Conservation (phyloP, 805 yeast species). For the Candida insectalens region DNA sequence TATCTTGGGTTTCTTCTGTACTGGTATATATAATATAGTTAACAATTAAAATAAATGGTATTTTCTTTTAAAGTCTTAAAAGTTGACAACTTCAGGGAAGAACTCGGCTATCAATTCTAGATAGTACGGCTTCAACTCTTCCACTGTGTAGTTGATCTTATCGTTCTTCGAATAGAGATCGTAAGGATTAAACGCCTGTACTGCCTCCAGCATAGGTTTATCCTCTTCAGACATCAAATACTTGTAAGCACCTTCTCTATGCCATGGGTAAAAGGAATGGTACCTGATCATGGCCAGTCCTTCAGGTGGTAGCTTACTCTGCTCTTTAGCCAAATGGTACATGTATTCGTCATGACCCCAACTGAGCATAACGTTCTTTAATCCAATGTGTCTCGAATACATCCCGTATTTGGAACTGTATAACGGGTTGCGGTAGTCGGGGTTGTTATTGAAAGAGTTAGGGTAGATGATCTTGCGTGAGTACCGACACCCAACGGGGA, state of each 20-base stretch:
- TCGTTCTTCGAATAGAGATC: constrained; percentile 60
- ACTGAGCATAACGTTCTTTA: constrained; percentile 60
- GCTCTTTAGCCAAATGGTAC: constrained; percentile 61
- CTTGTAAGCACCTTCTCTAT: constrained; percentile 56
- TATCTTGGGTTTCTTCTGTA: not conserved
- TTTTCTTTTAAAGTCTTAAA: constrained; percentile 22
- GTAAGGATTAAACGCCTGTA: constrained; percentile 56
- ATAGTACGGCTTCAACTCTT: constrained; percentile 47
- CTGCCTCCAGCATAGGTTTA: constrained; percentile 49
- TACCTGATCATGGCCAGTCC: constrained; percentile 68
- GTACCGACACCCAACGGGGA: constrained; percentile 64
- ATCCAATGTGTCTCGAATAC: constrained; percentile 53
- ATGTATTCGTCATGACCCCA: constrained; percentile 80
- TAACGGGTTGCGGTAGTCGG: constrained; percentile 53
- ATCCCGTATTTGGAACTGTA: constrained; percentile 60
- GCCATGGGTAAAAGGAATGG: constrained; percentile 74
- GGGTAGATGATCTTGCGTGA: constrained; percentile 51
- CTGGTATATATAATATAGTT: not conserved
- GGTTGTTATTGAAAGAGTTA: constrained; percentile 49
- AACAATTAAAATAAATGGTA: not conserved
- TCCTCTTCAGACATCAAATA: constrained; percentile 60
- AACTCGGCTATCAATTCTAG: constrained; percentile 55
- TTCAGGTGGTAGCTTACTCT: constrained; percentile 53
- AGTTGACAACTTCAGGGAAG: constrained; percentile 51
- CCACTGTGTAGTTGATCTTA: constrained; percentile 31